Conservation (phyloP, 805 yeast species). For the Ogataea corticis region DNA sequence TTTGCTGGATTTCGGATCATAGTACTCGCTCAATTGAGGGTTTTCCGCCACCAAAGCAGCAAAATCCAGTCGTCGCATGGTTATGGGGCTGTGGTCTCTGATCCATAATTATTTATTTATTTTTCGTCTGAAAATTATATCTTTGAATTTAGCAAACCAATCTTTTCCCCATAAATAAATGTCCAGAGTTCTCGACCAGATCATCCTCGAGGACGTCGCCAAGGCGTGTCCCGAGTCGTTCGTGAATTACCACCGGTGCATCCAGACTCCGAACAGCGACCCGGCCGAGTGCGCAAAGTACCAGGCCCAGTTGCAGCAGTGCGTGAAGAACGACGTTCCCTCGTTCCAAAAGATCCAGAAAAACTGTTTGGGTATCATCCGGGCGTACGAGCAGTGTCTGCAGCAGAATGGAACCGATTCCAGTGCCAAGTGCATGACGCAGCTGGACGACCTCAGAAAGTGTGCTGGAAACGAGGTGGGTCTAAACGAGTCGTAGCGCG, state of each 20-base stretch:
- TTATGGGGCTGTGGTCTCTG: slow-evolving; percentile 2
- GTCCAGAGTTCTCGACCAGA: slow-evolving; percentile 62
- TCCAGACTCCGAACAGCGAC: slow-evolving; percentile 44
- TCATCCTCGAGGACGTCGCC: slow-evolving; percentile 78
- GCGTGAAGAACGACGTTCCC: slow-evolving; percentile 68
- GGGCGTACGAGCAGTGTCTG: slow-evolving; percentile 68
- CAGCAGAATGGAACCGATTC: slow-evolving; percentile 44
- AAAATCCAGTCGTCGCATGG: slow-evolving; percentile 13
- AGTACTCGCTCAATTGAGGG: slow-evolving; percentile 20
- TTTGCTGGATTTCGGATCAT: slow-evolving; percentile 2
- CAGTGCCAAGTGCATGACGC: slow-evolving; percentile 50
- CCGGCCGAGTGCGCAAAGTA: slow-evolving; percentile 50
- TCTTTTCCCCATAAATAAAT: slow-evolving; percentile 21
- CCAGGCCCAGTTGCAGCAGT: slow-evolving; percentile 57
- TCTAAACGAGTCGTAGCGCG: not conserved
- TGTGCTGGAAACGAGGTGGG: slow-evolving; percentile 41
- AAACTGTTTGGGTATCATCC: slow-evolving; percentile 57
- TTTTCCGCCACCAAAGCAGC: slow-evolving; percentile 13
- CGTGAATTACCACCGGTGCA: slow-evolving; percentile 71
- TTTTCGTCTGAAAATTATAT: not conserved
- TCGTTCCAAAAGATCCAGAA: slow-evolving; percentile 67
- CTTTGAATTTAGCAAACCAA: not conserved
- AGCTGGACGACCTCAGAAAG: slow-evolving; percentile 56
- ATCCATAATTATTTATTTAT: too few relatives aligned
- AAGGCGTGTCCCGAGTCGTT: slow-evolving; percentile 73